Evolutionary conservation across 768 basidiomycete genomes (phyloP).

Genomic region (Suillus cothurnatus): DNA sequence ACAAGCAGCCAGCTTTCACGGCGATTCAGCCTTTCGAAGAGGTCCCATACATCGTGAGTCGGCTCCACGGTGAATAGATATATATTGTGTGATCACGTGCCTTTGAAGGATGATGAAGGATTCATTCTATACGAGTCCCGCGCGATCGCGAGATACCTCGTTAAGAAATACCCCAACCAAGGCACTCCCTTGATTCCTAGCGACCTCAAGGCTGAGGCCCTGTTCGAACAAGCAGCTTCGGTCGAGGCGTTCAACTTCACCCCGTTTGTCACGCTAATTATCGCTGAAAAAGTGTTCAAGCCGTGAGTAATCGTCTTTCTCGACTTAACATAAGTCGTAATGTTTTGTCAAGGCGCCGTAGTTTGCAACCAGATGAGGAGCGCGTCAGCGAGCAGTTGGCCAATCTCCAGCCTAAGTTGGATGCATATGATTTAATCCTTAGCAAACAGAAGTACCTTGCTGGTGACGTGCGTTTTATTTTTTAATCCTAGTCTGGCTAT

Average conservation of each 20-base stretch:
- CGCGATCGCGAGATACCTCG: conserved; percentile 63
- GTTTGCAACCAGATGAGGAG: conserved; percentile 25
- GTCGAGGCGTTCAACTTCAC: conserved; percentile 58
- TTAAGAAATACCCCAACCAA: conserved; percentile 51
- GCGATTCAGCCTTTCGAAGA: conserved; percentile 61
- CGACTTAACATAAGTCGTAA: no score
- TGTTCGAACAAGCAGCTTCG: conserved; percentile 38
- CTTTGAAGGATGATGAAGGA: conserved; percentile 55
- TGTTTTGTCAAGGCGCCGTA: conserved; percentile 16
- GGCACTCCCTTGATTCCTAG: conserved; percentile 54
- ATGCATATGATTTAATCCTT: conserved; percentile 57
- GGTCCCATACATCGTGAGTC: conserved; percentile 45
- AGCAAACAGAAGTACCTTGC: conserved; percentile 57
- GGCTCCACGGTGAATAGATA: background rate
- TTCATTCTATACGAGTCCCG: conserved; percentile 64
- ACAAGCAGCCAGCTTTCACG: conserved; percentile 47
- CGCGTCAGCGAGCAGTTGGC: conserved; percentile 16
- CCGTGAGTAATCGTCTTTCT: conserved; percentile 34
- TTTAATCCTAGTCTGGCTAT: conserved; percentile 32
- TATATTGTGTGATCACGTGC: background rate
- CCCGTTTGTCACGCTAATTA: conserved; percentile 38
- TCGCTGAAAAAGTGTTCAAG: conserved; percentile 57
- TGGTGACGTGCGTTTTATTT: conserved; percentile 48
- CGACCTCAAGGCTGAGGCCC: conserved; percentile 35
- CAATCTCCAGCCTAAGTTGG: conserved; percentile 39